Evolutionary conservation across 2,329 filamentous ascomycete genomes (phyloP), one percentile per base, ranked within the genome.

Genomic region (Phaeosphaeriaceae sp.): DNA sequence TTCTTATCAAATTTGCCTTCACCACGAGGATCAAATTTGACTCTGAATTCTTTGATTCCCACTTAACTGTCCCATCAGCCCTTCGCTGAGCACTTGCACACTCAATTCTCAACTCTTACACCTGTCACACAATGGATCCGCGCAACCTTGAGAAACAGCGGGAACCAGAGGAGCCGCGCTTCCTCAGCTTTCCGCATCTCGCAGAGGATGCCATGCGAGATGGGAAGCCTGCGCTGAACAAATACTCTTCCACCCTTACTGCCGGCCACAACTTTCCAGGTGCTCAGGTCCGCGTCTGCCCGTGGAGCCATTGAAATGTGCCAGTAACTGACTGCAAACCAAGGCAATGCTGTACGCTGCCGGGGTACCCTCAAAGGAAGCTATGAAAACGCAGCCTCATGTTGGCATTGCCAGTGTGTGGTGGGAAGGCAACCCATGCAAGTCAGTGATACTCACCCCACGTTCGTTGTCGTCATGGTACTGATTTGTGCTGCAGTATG

Each of bases 391-490:
- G 56, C 90, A 91, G 53, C 92, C 94, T 13, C 94, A 98, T 63
- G 91, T 98, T 24, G 94, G 94, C 57, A 88, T 97, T 72, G 90
- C 93, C 7, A 93, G 91, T 5, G 91, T 97, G 4, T 97, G 93
- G 93, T 98, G 93, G 93, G 93, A 97, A 79, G 94, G 94, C 25
- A 97, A 97, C 75, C 92, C 94, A 40, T 97, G 93, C 87, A 97
- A 97, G 89, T 91, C 79, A 80, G 89, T 84, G 31, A 45, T 56
- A 51, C 42, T 17, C 9, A 55, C 22, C 48, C 59, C 61, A 62
- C 53, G 41, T 20, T 33, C 31, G 31, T 36, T 54, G 54, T 63
- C 57, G 53, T 59, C 60, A 64, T 59, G 25, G 41, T 66, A 66
- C 66, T 75, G 46, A 75, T 56, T 36, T 20, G 25, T 51, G 22